Evolutionary conservation across 176 grass and related monocot genomes (phyloP).

Genomic region (Melocanna baccifera): DNA sequence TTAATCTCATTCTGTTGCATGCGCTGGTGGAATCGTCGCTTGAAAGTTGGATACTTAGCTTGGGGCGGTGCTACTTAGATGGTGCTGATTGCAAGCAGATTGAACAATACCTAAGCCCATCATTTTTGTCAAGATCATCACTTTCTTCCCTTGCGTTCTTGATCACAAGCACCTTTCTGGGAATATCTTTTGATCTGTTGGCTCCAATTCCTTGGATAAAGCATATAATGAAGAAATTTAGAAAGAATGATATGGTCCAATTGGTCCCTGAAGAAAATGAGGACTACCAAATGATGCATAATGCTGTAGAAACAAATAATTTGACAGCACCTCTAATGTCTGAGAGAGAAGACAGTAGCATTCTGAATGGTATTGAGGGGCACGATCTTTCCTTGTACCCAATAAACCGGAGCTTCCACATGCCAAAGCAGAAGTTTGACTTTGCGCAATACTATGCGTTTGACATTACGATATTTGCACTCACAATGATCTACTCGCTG

Average conservation of each 20-base stretch:
- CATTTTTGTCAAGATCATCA: conserved; percentile 89
- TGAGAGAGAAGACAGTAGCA: conserved; percentile 51
- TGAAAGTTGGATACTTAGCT: conserved; percentile 80
- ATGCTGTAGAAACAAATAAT: conserved; percentile 60
- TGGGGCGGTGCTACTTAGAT: conserved; percentile 93
- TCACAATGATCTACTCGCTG: conserved; percentile 96
- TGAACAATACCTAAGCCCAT: conserved; percentile 91
- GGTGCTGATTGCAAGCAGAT: conserved; percentile 82
- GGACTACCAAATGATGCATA: conserved; percentile 53
- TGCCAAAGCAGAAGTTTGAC: conserved; percentile 92
- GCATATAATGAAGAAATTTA: conserved; percentile 92
- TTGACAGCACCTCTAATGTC: conserved; percentile 71
- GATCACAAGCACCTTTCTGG: conserved; percentile 90
- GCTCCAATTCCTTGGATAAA: conserved; percentile 95
- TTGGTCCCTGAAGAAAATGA: conserved; percentile 92
- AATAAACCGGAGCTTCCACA: conserved; percentile 84
- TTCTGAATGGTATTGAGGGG: conserved; percentile 59
- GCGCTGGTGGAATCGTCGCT: conserved; percentile 88
- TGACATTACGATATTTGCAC: conserved; percentile 92
- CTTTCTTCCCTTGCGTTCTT: conserved; percentile 94
- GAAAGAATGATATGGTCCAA: conserved; percentile 98
- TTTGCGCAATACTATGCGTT: conserved; percentile 99
- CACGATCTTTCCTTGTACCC: conserved; percentile 89
- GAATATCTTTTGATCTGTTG: conserved; percentile 96
- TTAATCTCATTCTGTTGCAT: conserved; percentile 93